A percentile compares a stretch with the other conserved stretches of the same genome.
Conservation (phyloP, 768 basidiomycete genomes). For the Gyrodon lividus region DNA sequence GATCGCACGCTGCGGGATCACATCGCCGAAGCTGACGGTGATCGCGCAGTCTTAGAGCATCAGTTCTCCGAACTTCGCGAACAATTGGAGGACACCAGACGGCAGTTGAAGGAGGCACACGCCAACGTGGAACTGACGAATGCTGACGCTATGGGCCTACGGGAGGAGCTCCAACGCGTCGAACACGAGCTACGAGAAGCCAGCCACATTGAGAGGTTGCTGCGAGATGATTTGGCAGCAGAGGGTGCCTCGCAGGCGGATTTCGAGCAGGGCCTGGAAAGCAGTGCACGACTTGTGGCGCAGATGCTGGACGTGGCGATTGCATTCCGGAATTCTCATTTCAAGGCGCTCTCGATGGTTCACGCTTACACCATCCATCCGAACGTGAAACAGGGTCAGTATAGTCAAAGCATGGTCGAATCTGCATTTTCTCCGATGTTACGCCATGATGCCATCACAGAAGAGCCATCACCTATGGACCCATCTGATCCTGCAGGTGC, state of each 20-base stretch:
- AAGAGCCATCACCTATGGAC: slow-evolving; percentile 74
- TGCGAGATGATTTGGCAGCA: slow-evolving; percentile 73
- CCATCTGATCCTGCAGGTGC: slow-evolving; percentile 72
- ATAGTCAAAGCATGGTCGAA: slow-evolving; percentile 41
- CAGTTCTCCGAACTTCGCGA: slow-evolving; percentile 75
- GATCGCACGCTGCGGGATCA: slow-evolving; percentile 78
- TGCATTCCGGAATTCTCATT: slow-evolving; percentile 72
- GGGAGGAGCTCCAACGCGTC: slow-evolving; percentile 71
- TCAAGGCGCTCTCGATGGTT: slow-evolving; percentile 63
- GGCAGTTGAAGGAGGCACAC: slow-evolving; percentile 61
- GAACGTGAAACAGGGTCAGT: slow-evolving; percentile 43
- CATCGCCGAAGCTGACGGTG: slow-evolving; percentile 89
- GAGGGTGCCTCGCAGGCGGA: slow-evolving; percentile 66
- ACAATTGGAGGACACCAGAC: slow-evolving; percentile 56
- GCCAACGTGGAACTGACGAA: slow-evolving; percentile 62
- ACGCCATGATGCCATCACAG: slow-evolving; percentile 49
- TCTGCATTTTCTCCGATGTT: slow-evolving; percentile 49
- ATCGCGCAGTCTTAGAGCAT: slow-evolving; percentile 88
- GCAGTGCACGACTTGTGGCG: slow-evolving; percentile 66
- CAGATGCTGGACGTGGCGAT: slow-evolving; percentile 82
- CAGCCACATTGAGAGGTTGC: slow-evolving; percentile 60
- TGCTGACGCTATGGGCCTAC: slow-evolving; percentile 64
- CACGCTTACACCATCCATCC: slow-evolving; percentile 58
- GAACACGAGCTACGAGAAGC: slow-evolving; percentile 71
- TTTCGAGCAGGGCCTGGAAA: slow-evolving; percentile 65